Base-by-base conservation (phyloP, 2,329 filamentous ascomycete genomes). In the Beauveria brongniartii region DNA sequence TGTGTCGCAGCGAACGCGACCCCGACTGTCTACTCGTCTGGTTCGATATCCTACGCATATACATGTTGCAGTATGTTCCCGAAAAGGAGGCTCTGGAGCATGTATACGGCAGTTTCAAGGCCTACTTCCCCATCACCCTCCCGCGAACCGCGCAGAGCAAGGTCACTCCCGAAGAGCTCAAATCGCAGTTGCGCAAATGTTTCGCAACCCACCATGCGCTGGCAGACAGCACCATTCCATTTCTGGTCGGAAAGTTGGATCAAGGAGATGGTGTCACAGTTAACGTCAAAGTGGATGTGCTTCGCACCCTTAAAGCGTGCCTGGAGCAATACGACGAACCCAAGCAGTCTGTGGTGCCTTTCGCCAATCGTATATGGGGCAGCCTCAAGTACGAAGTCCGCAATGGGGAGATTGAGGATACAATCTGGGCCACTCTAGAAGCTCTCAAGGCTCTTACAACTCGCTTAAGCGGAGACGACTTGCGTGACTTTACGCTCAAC, bases 331-430 rank as follows among this genome's bases (percentile, higher is more conserved):
- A 84, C 62, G 69, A 74, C 1, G 70, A 79, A 44, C 73, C 79
- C 0, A 71, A 77, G 40, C 72, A 78, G 59, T 80, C 76, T 9
- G 68, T 85, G 16, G 73, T 73, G 1, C 82, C 82, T 0, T 78
- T 80, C 54, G 72, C 76, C 20, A 74, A 78, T 55, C 76, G 79
- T 50, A 78, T 84, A 52, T 86, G 83, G 83, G 74, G 75, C 34
- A 82, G 82, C n/a, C 77, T 86, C 52, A 86, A 85, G 67, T 85
- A 84, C 63, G 83, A 86, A 64, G 83, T 85, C 14, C 80, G 83
- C 40, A 84, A 85, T 59, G 83, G 83, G 14, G 83, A 86, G 62
- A 76, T 82, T 9, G 78, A 81, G 62, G 83, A 85, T 63, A 78
- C 78, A 1, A 81, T 85, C 16, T 79, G 82, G 67, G 78, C 78